Evolutionary conservation across 495 filamentous ascomycete species (phyloP).

Genomic region (Penicillium dipodomyicola): DNA sequence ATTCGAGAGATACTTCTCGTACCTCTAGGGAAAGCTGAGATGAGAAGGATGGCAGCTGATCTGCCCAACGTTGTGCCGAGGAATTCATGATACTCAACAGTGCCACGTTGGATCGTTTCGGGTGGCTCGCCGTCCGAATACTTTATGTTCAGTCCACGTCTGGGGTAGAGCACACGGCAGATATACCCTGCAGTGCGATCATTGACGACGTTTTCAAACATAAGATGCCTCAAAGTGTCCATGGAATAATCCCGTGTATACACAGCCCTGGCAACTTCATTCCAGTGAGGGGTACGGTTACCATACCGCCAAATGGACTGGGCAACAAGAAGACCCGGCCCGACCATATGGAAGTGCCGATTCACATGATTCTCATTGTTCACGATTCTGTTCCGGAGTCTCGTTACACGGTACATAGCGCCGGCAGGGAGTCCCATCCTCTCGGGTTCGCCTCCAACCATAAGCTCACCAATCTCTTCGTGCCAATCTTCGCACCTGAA

Average conservation of each 20-base stretch:
- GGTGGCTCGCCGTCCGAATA: fast-evolving
- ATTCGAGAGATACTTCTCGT: not conserved
- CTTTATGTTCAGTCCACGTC: not conserved
- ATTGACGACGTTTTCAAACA: not conserved
- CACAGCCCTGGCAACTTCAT: not conserved
- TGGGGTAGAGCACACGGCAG: not conserved
- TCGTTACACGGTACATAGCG: not conserved
- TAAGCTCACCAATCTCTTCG: not conserved
- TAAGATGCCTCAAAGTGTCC: not conserved
- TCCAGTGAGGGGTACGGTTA: not conserved
- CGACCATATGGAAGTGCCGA: no score
- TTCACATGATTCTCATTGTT: no score
- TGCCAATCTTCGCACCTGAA: not conserved
- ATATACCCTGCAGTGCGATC: not conserved
- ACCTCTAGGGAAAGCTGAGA: not conserved
- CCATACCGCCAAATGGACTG: not conserved
- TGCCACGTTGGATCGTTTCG: not conserved
- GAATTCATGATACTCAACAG: not conserved
- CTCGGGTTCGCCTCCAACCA: not conserved
- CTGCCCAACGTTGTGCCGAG: not conserved
- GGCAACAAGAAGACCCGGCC: not conserved
- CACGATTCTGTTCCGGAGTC: not conserved
- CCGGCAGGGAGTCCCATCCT: not conserved
- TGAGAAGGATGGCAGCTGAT: not conserved
- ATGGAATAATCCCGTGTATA: not conserved